phyloP scores from a whole-genome alignment of 164 flowering plant genomes.

The Platanus orientalis region DNA sequence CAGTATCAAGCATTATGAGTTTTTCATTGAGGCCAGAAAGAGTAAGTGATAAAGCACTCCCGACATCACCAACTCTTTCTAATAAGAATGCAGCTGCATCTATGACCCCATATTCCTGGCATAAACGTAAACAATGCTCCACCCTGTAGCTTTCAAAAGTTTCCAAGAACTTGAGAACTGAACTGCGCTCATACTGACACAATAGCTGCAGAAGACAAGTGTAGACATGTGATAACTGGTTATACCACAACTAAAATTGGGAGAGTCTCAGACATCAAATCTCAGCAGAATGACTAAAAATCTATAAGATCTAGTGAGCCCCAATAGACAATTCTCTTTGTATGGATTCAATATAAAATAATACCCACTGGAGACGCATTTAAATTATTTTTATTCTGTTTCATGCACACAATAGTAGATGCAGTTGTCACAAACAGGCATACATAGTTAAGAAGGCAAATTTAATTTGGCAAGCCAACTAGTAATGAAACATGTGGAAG shows the following conservation, averaged over 20 bases:
- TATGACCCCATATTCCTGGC: constrained; percentile 76
- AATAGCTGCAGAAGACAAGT: constrained; percentile 60
- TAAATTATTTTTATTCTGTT: too few species aligned
- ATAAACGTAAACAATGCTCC: constrained; percentile 83
- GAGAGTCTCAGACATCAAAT: too few species aligned
- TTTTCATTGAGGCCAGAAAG: constrained; percentile 67
- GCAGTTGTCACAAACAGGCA: too few species aligned
- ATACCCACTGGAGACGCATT: too few species aligned
- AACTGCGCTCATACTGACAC: constrained; percentile 72
- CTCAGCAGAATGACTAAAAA: too few species aligned
- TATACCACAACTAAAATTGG: background rate
- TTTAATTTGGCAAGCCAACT: too few species aligned
- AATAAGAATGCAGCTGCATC: constrained; percentile 94
- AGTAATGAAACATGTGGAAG: too few species aligned
- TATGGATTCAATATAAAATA: too few species aligned
- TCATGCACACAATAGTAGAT: too few species aligned
- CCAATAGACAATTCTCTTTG: too few species aligned
- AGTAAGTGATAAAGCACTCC: constrained; percentile 76
- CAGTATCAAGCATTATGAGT: constrained; percentile 48
- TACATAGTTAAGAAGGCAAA: too few species aligned
- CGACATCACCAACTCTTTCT: constrained; percentile 97
- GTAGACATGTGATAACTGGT: constrained; percentile 5
- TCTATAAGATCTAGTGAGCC: too few species aligned
- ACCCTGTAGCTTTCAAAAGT: constrained; percentile 90
- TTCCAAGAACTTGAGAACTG: constrained; percentile 87